These are phyloP conservation scores for Ceratobasidium sp. DNA, from an alignment of 1,284 basidiomycete species.

Conservation along the genomic window DNA sequence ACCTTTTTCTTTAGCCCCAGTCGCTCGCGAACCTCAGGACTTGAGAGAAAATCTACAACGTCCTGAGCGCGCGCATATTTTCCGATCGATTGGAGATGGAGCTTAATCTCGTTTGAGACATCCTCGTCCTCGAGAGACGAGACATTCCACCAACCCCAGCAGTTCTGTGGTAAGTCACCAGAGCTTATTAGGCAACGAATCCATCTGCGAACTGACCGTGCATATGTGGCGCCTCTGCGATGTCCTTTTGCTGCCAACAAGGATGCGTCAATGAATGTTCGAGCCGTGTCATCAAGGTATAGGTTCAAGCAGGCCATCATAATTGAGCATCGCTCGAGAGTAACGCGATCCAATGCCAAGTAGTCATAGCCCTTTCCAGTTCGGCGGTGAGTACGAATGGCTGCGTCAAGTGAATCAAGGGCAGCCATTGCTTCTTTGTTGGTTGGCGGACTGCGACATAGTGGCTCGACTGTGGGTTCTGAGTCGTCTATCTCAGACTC, in stretches of 20 bases:
- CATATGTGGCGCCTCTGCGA: background rate
- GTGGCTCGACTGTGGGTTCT: background rate
- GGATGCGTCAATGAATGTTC: background rate
- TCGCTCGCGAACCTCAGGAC: background rate
- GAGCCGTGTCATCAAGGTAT: background rate
- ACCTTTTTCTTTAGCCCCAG: constrained; percentile 12
- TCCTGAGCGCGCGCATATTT: constrained; percentile 32
- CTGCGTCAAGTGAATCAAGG: background rate
- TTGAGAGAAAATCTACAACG: constrained; percentile 33
- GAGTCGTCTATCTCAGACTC: background rate
- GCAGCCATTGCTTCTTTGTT: background rate
- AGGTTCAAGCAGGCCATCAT: constrained; percentile 20
- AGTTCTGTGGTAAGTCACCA: background rate
- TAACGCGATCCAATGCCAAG: background rate
- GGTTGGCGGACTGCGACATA: background rate
- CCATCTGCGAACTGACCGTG: background rate
- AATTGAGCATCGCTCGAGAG: background rate
- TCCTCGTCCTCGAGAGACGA: constrained; percentile 34
- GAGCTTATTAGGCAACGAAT: background rate
- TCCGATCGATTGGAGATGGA: constrained; percentile 34
- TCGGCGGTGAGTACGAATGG: background rate
- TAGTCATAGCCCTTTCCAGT: background rate
- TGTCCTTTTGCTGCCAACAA: background rate
- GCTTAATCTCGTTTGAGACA: constrained; percentile 19
- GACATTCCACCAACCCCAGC: constrained; percentile 9